Conservation (phyloP, 108 stramenopile genomes). For the Nitzschia sp. region DNA sequence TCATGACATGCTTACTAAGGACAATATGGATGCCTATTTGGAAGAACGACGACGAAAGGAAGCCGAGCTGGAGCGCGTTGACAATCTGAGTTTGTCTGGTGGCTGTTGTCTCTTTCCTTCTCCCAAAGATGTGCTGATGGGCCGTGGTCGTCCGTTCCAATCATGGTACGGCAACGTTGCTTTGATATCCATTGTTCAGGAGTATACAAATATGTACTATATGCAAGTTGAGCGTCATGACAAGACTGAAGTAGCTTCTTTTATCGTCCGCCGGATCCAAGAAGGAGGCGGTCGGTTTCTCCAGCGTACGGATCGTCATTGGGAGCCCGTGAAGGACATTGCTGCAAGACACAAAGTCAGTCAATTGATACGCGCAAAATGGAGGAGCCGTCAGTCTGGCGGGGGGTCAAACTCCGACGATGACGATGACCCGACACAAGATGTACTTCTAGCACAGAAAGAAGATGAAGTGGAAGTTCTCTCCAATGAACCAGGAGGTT, state of each 20-base stretch:
- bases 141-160: conserved; percentile 17
- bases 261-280: conserved; percentile 4
- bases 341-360: conserved; percentile 15
- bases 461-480: too few relatives aligned
- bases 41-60: neutral
- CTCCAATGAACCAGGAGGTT: too few relatives aligned
- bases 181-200: neutral
- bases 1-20: neutral
- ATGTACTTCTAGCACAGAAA: too few relatives aligned
- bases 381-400: neutral
- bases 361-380: neutral
- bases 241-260: neutral
- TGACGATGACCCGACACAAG: too few relatives aligned
- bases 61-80: neutral
- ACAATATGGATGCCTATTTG: neutral
- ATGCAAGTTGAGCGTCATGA: neutral
- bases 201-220: neutral
- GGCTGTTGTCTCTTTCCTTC: neutral
- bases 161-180: neutral
- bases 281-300: conserved; percentile 12
- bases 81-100: neutral
- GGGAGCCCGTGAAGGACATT: conserved; percentile 9
- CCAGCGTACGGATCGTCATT: neutral
- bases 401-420: too few relatives aligned
- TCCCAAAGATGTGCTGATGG: conserved; percentile 16